Evolutionary conservation across 2,329 filamentous ascomycete species (phyloP), one percentile per base, ranked within the genome.

Genomic region (Fusarium lyarnte): DNA sequence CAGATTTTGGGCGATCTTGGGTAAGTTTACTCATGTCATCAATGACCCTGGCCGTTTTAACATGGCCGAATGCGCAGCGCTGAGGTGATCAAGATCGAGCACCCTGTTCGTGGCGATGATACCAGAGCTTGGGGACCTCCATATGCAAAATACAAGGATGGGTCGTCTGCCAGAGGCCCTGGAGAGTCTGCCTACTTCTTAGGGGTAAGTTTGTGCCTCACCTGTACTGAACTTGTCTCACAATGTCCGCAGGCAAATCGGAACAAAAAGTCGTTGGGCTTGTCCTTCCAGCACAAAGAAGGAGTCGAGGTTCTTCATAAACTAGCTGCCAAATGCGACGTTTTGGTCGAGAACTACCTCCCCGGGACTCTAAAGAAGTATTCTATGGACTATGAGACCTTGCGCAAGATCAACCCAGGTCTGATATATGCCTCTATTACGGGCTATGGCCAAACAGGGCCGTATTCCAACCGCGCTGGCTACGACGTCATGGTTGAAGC

Each of bases 401-500:
- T 99, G 4, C 89, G 87, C 57, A 88, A 90, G 73, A 91, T 98
- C 80, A 98, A 98, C 78, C 95, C 95, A 0, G 85, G 87, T 10
- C 86, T 99, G 51, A 93, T 99, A 74, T 99, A 99, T 79, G 94
- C 95, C 19, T 97, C 94, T 75, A 97, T 99, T 76, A 99, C 96
- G 0, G 96, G 96, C 2, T 99, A 98, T 79, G 96, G 96, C 5
- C 96, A 99, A 80, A 97, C 93, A 2, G 96, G 96, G 0, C 96
- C 96, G 0, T 97, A 97, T 82, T 90, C 92, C 10, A 89, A 91
- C 72, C 89, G 96, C 19, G 94, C 96, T 7, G 96, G 96, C 8
- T 99, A 99, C 86, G 96, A 99, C 82, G 96, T 99, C 75, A 99
- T 99, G 95, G 95, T 99, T 16, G 96, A 99, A 85, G 96, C 96